Percentiles rank a stretch among this genome's conserved stretches.
Conservation (phyloP, 805 yeast species). For the Ogataea dorogensis region DNA sequence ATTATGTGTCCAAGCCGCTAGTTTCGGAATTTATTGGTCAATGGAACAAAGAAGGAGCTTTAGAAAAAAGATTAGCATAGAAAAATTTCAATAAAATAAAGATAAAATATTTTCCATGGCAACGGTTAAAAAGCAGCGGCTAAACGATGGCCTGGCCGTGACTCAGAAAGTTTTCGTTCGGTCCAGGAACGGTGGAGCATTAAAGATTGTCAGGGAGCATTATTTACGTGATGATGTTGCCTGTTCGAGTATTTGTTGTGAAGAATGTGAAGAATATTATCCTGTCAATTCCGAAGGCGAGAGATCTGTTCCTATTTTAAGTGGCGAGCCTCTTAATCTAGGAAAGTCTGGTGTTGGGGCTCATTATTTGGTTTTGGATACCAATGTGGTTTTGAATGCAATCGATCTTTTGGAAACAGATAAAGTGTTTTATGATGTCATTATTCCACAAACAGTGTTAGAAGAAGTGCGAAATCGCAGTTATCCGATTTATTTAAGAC, state of each 20-base stretch:
- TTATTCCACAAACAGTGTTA: conserved; percentile 91
- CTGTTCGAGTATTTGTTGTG: conserved; percentile 75
- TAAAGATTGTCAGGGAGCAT: conserved; percentile 91
- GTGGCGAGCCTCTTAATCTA: conserved; percentile 55
- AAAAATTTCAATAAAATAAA: conserved; percentile 3
- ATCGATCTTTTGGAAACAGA: conserved; percentile 84
- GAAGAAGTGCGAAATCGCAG: conserved; percentile 91
- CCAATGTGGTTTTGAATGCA: conserved; percentile 83
- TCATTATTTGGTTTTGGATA: conserved; percentile 86
- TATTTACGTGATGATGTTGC: conserved; percentile 91
- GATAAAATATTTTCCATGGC: conserved; percentile 8
- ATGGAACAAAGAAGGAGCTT: conserved; percentile 64
- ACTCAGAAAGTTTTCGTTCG: conserved; percentile 90
- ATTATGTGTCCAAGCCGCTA: conserved; percentile 73
- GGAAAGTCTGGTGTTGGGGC: conserved; percentile 44
- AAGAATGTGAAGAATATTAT: conserved; percentile 52
- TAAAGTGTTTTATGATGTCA: conserved; percentile 79
- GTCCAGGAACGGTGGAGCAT: conserved; percentile 85
- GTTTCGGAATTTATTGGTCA: conserved; percentile 60
- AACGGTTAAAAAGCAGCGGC: conserved; percentile 39
- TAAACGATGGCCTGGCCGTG: conserved; percentile 56
- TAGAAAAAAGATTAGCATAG: conserved; percentile 24
- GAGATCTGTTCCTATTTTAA: conserved; percentile 62
- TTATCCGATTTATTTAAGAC: conserved; percentile 81
- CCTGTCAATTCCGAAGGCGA: conserved; percentile 68